Evolutionary conservation across 805 yeast genomes (phyloP).

Genomic region (Starmerella floris): DNA sequence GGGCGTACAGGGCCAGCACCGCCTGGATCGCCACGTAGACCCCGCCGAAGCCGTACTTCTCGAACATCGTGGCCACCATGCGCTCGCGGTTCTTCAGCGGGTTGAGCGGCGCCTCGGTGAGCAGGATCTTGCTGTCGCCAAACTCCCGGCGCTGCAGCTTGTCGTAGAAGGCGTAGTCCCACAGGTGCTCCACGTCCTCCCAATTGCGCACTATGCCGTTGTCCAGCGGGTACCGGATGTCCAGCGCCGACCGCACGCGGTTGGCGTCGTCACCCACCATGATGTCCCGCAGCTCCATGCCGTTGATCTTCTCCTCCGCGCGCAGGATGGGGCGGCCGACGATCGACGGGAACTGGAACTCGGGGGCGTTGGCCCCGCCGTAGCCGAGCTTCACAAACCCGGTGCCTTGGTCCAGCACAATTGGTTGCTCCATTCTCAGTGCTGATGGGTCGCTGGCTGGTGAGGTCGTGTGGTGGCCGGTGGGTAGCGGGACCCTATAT

Average conservation of each 20-base stretch:
- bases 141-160: constrained; percentile 59
- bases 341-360: constrained; percentile 89
- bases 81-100: constrained; percentile 79
- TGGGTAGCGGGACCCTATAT: too few species aligned
- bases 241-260: constrained; percentile 75
- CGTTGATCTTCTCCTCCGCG: constrained; percentile 81
- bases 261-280: constrained; percentile 98
- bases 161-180: constrained; percentile 96
- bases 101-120: constrained; percentile 98
- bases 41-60: constrained; percentile 78
- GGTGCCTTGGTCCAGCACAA: constrained; percentile 95
- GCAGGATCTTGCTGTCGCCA: constrained; percentile 61
- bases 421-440: constrained; percentile 23
- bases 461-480: not conserved
- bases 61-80: constrained; percentile 90
- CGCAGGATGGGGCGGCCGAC: constrained; percentile 95
- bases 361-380: constrained; percentile 95
- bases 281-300: constrained; percentile 75
- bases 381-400: constrained; percentile 96
- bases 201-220: constrained; percentile 94
- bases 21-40: constrained; percentile 96
- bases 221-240: constrained; percentile 96
- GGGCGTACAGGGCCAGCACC: constrained; percentile 93
- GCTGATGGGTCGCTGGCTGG: too few species aligned
- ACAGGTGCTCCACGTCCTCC: constrained; percentile 97